These are phyloP conservation scores for Aphanomyces cochlioides DNA, from an alignment of 352 stramenopile species.

Conservation along the genomic window DNA sequence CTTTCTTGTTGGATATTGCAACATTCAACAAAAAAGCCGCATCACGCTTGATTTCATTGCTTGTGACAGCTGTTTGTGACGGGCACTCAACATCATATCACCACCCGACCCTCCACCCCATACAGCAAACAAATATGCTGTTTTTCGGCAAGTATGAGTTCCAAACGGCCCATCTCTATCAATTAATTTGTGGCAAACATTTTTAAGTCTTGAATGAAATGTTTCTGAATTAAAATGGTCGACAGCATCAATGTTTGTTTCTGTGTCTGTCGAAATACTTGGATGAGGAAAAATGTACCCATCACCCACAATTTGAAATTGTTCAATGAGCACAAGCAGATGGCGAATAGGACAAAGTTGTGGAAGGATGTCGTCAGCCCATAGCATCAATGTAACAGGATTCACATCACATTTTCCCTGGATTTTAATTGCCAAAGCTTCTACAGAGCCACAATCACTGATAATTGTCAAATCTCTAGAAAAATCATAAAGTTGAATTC, in stretches of 20 bases:
- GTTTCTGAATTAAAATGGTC: not conserved
- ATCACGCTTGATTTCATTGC: constrained; percentile 16
- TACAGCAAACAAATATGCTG: constrained; percentile 13
- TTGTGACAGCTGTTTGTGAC: constrained; percentile 7
- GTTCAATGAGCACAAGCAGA: constrained; percentile 3
- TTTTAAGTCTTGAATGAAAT: constrained; percentile 4
- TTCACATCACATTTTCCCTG: not conserved
- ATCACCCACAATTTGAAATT: not conserved
- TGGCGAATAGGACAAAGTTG: constrained; percentile 17
- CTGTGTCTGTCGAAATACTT: too few species aligned
- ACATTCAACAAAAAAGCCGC: constrained; percentile 4
- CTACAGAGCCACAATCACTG: not conserved
- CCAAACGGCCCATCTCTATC: constrained; percentile 10
- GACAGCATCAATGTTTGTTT: not conserved
- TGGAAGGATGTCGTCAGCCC: not conserved
- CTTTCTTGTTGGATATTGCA: not conserved
- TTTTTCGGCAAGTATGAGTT: constrained; percentile 18
- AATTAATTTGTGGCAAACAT: constrained; percentile 2
- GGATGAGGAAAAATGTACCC: not conserved
- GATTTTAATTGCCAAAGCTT: constrained; percentile 4
- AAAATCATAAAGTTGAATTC: not conserved
- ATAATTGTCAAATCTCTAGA: constrained; percentile 13
- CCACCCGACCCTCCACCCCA: not conserved
- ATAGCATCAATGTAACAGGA: constrained; percentile 17
- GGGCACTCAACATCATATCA: constrained; percentile 8